Evolutionary conservation across 495 filamentous ascomycete genomes (phyloP), one percentile per base, ranked within the genome.

Genomic region (Lasiosphaeria miniovina): DNA sequence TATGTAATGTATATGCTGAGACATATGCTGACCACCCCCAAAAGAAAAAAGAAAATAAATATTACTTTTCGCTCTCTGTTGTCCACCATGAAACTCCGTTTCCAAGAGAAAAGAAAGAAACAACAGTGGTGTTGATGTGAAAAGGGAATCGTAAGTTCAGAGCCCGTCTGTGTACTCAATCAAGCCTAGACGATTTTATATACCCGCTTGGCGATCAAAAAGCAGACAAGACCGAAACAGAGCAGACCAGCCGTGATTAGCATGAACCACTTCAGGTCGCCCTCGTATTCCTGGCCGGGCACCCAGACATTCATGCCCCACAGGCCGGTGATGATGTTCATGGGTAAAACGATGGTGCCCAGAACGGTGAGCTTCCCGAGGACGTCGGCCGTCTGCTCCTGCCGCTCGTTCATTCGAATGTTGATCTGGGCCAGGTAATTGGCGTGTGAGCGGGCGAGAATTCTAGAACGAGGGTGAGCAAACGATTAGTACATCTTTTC

Each of bases 251-350:
- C 86, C 10, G 90, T 88, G 65, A 98, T 93, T 74, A 73, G 74
- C 58, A 68, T 77, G 67, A 86, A 87, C 83, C 84, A 86, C 31
- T 63, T 75, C 41, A 86, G 66, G 61, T 82, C 74, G 3, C 74
- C 75, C 56, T 81, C 81, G 33, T 65, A 63, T 36, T 89, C 87
- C 70, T 97, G 93, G 3, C 93, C 91, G 0, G 94, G 94, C 0
- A 98, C 93, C 75, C 89, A 88, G 7, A 96, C 91, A 77, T 98
- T 98, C 94, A 98, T 98, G 38, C 94, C 94, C 89, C 94, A 98
- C 72, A 98, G 88, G 64, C 94, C 95, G 33, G 94, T 97, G 63
- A 98, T 90, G 74, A 98, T 93, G 68, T 98, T 98, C 87, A 98
- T 93, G 17, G 94, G 94, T 57, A 98, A 82, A 5, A 98, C 91